Evolutionary conservation across 192 early-diverging fungal genomes (phyloP).

Genomic region (Entomortierella chlamydospora): DNA sequence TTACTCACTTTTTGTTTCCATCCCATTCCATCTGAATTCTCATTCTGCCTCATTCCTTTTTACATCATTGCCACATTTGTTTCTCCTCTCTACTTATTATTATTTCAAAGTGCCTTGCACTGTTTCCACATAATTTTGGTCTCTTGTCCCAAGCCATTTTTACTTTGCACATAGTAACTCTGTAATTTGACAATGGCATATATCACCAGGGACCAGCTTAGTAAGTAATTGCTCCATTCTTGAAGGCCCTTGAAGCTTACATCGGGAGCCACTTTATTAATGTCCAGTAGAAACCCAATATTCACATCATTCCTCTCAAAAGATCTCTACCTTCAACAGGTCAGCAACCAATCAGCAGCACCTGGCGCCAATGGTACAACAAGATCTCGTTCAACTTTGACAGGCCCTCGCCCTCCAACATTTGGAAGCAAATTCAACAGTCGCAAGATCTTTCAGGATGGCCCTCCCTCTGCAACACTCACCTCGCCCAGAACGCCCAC

Average conservation of each 20-base stretch:
- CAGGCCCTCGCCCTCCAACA: conserved; percentile 40
- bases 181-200: conserved; percentile 21
- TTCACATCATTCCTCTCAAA: not conserved
- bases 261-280: no score
- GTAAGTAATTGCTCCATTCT: conserved; percentile 23
- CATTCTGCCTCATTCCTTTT: not conserved
- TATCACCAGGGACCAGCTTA: conserved; percentile 43
- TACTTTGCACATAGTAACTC: not conserved
- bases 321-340: conserved; percentile 50
- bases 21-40: not conserved
- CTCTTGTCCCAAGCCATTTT: no score
- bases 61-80: not conserved
- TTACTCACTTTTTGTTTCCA: not conserved
- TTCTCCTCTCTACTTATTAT: not conserved
- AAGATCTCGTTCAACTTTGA: conserved; percentile 33
- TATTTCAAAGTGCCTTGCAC: not conserved
- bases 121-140: no score
- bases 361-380: conserved; percentile 32
- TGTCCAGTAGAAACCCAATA: no score
- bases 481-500: conserved; percentile 11
- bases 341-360: conserved; percentile 20
- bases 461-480: not conserved
- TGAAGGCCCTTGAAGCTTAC: no score
- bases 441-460: conserved; percentile 45
- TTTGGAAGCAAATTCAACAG: conserved; percentile 36